Evolutionary conservation across 2,329 filamentous ascomycete species (phyloP), one percentile per base, ranked within the genome.

Genomic region (Ceratocystis huliohia): DNA sequence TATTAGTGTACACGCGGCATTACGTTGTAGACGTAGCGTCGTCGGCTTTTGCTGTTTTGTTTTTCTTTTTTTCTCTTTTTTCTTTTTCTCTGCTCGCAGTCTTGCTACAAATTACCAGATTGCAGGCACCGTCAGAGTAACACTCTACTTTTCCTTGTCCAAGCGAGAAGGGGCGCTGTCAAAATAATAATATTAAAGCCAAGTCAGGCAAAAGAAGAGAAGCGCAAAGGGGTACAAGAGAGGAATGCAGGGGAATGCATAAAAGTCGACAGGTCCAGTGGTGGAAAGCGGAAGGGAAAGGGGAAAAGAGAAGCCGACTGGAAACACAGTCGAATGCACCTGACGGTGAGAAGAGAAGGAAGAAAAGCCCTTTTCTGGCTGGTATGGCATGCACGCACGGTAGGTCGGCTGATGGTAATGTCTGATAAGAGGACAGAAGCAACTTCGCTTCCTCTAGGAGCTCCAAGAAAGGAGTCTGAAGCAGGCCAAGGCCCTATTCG

Each of bases 241-340:
- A 8, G 5, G 48, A 5, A 53, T 53, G 48, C 48, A 53, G 48
- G 48, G 48, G 48, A 2, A 15, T 25, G 48, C 20, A 53, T 25
- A 15, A 53, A 53, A 53, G 17, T 53, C 48, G 48, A 22, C 48
- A 53, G 25, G 48, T 5, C 22, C 10, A 53, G 5, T 22, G n/a
- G 48, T 7, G 22, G 53, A 57, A 30, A 17, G 13, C 6, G 25
- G 25, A 57, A 57, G 10, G 17, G 56, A n/a, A 59, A 59, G 13
- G 56, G 56, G 56, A 59, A 59, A 59, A 59, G 25, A 59, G 56
- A 59, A 59, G 30, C 20, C 5, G 17, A 20, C 30, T 59, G 56
- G 56, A 59, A 59, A n/a, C 56, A n/a, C 20, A n/a, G 17, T 59
- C 25, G 56, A 59, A 59, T 15, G 20, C 28, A 59, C 48, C 20